Conservation (phyloP, 2,329 filamentous ascomycete species). For the Cladosporium sp. region DNA sequence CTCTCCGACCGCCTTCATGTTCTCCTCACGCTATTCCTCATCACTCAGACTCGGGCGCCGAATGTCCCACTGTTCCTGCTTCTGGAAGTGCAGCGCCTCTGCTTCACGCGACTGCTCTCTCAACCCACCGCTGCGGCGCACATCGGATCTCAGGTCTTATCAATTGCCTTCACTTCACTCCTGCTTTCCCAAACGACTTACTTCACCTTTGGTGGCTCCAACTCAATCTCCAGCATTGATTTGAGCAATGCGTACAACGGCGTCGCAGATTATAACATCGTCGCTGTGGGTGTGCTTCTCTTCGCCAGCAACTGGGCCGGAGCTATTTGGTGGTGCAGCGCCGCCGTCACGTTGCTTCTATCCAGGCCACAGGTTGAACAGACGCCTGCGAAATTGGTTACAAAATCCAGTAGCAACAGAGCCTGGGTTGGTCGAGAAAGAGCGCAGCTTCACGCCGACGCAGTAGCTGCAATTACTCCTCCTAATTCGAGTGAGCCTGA, state of each 20-base stretch:
- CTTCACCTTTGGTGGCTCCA: constrained; percentile 87
- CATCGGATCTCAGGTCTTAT: not conserved
- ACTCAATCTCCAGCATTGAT: constrained; percentile 94
- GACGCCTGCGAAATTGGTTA: not conserved
- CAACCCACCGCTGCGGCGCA: not conserved
- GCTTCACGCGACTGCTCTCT: not conserved
- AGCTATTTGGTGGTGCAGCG: constrained; percentile 81
- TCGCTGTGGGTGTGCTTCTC: constrained; percentile 78
- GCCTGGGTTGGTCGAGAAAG: constrained; percentile 35
- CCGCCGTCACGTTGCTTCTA: constrained; percentile 39
- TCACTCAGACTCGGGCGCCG: constrained; percentile 81
- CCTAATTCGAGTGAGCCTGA: not conserved
- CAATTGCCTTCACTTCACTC: constrained; percentile 65
- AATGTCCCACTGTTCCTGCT: constrained; percentile 85
- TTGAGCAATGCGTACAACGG: constrained; percentile 95
- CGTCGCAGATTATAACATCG: constrained; percentile 73
- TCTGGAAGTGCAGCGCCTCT: constrained; percentile 59
- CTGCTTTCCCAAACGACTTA: constrained; percentile 78
- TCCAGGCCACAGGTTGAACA: constrained; percentile 9
- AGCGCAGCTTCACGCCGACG: constrained; percentile 29
- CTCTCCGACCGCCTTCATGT: constrained; percentile 55
- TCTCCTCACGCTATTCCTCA: constrained; percentile 72
- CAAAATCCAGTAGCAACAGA: not conserved
- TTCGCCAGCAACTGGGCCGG: constrained; percentile 92
- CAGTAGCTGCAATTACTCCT: constrained; percentile 16